A percentile compares a stretch with the other conserved stretches of the same genome.
These are phyloP conservation scores for Suhomyces bribrorum DNA, from an alignment of 1,139 yeast species.

Conservation along the genomic window DNA sequence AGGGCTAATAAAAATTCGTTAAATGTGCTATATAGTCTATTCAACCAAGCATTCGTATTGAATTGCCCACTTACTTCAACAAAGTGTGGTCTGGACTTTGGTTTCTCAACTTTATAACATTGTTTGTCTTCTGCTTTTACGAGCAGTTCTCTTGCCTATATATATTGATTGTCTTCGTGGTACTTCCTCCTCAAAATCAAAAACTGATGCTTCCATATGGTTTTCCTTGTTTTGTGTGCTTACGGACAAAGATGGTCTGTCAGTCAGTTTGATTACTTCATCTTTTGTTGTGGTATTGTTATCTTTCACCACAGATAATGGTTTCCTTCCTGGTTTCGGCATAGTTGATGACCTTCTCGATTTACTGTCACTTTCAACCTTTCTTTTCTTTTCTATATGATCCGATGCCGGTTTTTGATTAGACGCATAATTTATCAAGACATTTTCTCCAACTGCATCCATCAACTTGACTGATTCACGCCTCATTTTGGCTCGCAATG, in stretches of 20 bases:
- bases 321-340: conserved; percentile 2
- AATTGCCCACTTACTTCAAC: too few relatives aligned
- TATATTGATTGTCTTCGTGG: conserved; percentile 16
- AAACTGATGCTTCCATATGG: conserved; percentile 24
- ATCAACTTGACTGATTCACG: conserved; percentile 61
- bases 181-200: conserved; percentile 28
- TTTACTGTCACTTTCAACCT: neutral
- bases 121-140: conserved; percentile 16
- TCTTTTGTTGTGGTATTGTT: neutral
- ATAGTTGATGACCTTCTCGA: neutral
- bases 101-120: conserved; percentile 6
- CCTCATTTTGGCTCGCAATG: conserved; percentile 69
- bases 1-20: neutral
- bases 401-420: conserved; percentile 8
- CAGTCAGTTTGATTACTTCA: neutral
- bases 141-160: conserved; percentile 12
- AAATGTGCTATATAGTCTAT: neutral
- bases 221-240: conserved; percentile 6
- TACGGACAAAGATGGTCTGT: neutral
- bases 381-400: conserved; percentile 3
- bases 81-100: too few relatives aligned
- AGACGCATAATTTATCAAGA: conserved; percentile 50
- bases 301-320: conserved; percentile 4
- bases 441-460: conserved; percentile 50
- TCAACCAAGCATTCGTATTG: too few relatives aligned